These are phyloP conservation scores for Termitomyces heimii DNA, from an alignment of 768 basidiomycete genomes.

Conservation along the genomic window DNA sequence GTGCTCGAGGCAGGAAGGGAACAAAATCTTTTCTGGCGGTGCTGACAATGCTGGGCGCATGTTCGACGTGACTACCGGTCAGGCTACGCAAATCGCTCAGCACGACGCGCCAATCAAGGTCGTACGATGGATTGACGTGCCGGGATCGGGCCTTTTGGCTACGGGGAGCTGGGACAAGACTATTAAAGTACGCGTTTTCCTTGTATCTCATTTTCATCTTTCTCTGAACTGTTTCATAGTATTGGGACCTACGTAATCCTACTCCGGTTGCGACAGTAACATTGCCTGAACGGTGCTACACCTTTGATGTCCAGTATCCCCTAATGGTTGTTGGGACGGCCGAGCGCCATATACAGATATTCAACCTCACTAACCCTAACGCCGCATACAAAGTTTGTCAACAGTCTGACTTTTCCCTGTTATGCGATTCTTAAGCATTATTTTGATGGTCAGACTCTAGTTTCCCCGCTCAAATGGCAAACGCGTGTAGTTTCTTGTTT, in stretches of 20 bases:
- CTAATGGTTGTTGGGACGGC: constrained; percentile 92
- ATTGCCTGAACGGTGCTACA: constrained; percentile 89
- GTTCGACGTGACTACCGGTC: constrained; percentile 85
- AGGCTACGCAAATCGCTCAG: constrained; percentile 76
- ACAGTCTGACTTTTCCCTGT: neutral
- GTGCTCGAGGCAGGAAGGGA: constrained; percentile 60
- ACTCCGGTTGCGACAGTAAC: constrained; percentile 72
- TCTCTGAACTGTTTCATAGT: constrained; percentile 37
- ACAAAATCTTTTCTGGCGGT: constrained; percentile 87
- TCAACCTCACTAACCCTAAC: constrained; percentile 79
- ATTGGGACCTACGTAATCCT: constrained; percentile 86
- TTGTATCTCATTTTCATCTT: neutral
- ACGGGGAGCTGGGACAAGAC: constrained; percentile 99
- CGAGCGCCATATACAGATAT: constrained; percentile 87
- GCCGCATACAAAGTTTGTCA: constrained; percentile 55
- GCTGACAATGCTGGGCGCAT: constrained; percentile 94
- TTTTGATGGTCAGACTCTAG: constrained; percentile 50
- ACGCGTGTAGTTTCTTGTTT: constrained; percentile 84
- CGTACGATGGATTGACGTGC: constrained; percentile 76
- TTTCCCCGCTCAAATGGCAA: constrained; percentile 91
- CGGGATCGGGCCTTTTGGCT: constrained; percentile 68
- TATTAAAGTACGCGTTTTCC: constrained; percentile 59
- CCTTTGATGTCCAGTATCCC: constrained; percentile 75
- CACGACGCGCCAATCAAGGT: constrained; percentile 88
- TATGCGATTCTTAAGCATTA: neutral